phyloP scores from a whole-genome alignment of 306 rosid genomes.

The Cicer arietinum region DNA sequence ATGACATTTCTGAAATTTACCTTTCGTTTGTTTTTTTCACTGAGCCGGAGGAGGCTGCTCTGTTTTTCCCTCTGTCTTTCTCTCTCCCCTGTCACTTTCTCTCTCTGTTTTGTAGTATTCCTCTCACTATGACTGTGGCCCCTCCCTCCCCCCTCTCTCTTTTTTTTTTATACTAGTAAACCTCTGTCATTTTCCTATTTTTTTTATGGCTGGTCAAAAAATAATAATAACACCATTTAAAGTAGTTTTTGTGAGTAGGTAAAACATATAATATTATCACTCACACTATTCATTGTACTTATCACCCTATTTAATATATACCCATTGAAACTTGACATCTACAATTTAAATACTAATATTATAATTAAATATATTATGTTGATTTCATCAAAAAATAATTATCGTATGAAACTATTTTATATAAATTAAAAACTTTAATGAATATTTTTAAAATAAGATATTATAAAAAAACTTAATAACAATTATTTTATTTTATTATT shows the following conservation, averaged over 20 bases:
- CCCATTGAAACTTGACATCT: background rate
- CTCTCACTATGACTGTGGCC: slow-evolving; percentile 46
- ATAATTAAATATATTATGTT: background rate
- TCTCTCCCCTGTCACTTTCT: slow-evolving; percentile 18
- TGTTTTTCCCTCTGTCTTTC: slow-evolving; percentile 21
- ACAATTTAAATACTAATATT: background rate
- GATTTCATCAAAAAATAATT: no score
- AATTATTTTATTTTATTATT: no score
- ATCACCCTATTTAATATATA: background rate
- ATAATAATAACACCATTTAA: slow-evolving; percentile 35
- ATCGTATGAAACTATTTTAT: no score
- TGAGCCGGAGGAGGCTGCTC: slow-evolving; percentile 33
- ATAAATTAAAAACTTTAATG: no score
- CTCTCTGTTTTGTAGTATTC: slow-evolving; percentile 4
- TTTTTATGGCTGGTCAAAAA: slow-evolving; percentile 53
- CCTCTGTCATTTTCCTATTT: slow-evolving; percentile 38
- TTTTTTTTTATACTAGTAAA: slow-evolving; percentile 22
- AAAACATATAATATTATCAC: slow-evolving; percentile 30
- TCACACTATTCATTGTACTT: background rate
- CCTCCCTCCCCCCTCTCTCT: slow-evolving; percentile 32
- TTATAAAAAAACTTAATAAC: no score
- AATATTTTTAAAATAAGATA: no score
- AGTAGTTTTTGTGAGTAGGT: slow-evolving; percentile 37
- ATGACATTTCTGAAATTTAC: slow-evolving; percentile 27
- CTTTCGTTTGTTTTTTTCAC: slow-evolving; percentile 41